Evolutionary conservation across 106 monocot genomes (phyloP).

Genomic region (Posidonia australis): DNA sequence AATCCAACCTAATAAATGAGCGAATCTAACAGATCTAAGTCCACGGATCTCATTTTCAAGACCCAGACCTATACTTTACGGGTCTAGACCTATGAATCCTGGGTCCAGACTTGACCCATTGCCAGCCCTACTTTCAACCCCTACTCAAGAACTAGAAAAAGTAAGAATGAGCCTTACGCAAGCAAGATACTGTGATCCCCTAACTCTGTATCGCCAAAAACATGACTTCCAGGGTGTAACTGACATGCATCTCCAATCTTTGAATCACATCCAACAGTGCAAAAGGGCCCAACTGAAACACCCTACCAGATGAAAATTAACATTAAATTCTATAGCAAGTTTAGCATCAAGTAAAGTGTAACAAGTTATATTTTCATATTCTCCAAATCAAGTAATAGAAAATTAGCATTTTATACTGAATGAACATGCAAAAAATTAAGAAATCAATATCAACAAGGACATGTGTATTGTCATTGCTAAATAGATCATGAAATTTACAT

Average conservation of each 20-base stretch:
- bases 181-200: constrained; percentile 58
- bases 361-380: neutral
- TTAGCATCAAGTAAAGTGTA: neutral
- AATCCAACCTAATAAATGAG: no score
- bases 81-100: no score
- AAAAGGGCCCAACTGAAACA: constrained; percentile 74
- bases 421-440: neutral
- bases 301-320: constrained; percentile 21
- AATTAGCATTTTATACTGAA: neutral
- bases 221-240: constrained; percentile 65
- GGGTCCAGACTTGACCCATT: no score
- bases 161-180: constrained; percentile 23
- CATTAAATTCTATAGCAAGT: neutral
- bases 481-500: no score
- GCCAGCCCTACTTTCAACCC: neutral
- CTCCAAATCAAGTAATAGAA: neutral
- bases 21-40: no score
- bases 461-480: no score
- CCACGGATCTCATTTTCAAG: no score
- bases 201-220: constrained; percentile 63
- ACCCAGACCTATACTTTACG: no score
- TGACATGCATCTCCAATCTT: constrained; percentile 67
- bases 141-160: neutral
- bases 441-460: no score
- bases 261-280: constrained; percentile 51